Evolutionary conservation across 2,329 filamentous ascomycete species (phyloP).

Genomic region (Grosmannia clavigera): DNA sequence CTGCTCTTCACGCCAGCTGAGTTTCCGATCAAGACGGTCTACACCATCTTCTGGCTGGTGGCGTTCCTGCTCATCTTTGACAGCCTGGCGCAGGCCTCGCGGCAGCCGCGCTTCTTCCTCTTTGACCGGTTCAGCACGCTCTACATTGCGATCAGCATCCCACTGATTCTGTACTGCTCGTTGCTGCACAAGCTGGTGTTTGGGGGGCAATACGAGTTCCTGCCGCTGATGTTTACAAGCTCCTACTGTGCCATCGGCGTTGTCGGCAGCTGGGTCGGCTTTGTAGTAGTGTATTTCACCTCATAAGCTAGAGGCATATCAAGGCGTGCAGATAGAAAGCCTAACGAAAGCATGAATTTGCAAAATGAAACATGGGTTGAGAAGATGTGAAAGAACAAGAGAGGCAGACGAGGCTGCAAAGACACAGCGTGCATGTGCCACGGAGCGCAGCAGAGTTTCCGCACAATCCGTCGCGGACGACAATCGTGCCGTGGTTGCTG

Average conservation of each 20-base stretch:
- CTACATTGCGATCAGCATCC: slow-evolving; percentile 83
- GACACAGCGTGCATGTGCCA: background rate
- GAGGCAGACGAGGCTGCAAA: background rate
- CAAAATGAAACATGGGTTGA: background rate
- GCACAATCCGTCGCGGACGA: background rate
- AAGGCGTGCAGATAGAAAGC: background rate
- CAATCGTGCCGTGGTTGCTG: background rate
- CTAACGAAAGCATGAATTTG: background rate
- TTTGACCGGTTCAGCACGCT: slow-evolving; percentile 82
- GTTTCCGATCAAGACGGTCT: slow-evolving; percentile 86
- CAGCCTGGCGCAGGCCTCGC: slow-evolving; percentile 71
- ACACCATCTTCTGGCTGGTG: slow-evolving; percentile 85
- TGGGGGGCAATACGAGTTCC: slow-evolving; percentile 71
- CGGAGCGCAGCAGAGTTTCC: background rate
- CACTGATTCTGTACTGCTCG: slow-evolving; percentile 79
- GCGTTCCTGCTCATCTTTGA: slow-evolving; percentile 80
- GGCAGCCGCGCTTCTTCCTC: slow-evolving; percentile 69
- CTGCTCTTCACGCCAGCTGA: slow-evolving; percentile 84
- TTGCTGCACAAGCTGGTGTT: slow-evolving; percentile 74
- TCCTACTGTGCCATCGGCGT: slow-evolving; percentile 91
- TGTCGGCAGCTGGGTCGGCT: slow-evolving; percentile 88
- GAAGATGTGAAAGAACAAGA: background rate
- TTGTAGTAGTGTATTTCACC: slow-evolving; percentile 80
- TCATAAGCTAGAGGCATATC: slow-evolving; percentile 23
- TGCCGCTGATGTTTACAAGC: slow-evolving; percentile 95